Percentiles rank a stretch among this genome's conserved stretches.
Evolutionary conservation across 371 early-diverging fungal genomes (phyloP).

Genomic region (Rhizopus stolonifer): DNA sequence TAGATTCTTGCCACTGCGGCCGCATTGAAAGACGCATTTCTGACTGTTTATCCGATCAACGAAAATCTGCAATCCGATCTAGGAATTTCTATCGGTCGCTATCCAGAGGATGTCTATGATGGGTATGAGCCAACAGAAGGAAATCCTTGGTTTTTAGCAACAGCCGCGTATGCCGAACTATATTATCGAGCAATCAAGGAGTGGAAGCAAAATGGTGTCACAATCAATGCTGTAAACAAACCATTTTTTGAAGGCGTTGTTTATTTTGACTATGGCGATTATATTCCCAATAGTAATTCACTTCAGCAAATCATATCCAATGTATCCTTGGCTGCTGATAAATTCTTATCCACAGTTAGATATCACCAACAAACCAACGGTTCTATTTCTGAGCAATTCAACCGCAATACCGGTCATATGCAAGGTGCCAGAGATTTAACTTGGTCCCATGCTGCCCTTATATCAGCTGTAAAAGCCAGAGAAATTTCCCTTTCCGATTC

Average conservation of each 20-base stretch:
- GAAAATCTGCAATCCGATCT: slow-evolving; percentile 1
- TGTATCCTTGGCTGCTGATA: slow-evolving; percentile 38
- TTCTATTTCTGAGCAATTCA: slow-evolving; percentile 60
- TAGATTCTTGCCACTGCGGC: slow-evolving; percentile 45
- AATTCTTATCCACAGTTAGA: slow-evolving; percentile 46
- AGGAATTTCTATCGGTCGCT: slow-evolving; percentile 60
- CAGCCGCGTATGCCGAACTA: slow-evolving; percentile 61
- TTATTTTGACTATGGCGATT: slow-evolving; percentile 1
- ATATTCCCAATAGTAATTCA: slow-evolving; percentile 14
- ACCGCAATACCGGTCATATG: slow-evolving; percentile 41
- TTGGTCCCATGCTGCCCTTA: slow-evolving; percentile 66
- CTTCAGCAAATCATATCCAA: slow-evolving; percentile 23
- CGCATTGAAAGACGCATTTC: slow-evolving; percentile 36
- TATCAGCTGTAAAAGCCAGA: slow-evolving; percentile 22
- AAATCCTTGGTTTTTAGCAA: slow-evolving; percentile 70
- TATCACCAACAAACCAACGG: slow-evolving; percentile 48
- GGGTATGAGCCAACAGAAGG: slow-evolving; percentile 53
- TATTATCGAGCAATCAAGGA: slow-evolving; percentile 49
- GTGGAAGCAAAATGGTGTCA: slow-evolving; percentile 29
- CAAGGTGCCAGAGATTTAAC: slow-evolving; percentile 68
- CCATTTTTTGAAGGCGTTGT: slow-evolving; percentile 32
- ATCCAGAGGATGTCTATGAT: slow-evolving; percentile 67
- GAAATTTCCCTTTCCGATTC: neutral
- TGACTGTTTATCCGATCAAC: slow-evolving; percentile 52
- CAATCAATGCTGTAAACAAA: slow-evolving; percentile 41